Evolutionary conservation across 352 stramenopile species (phyloP), one percentile per base, ranked within the genome.

Genomic region (Phytopythium vexans): DNA sequence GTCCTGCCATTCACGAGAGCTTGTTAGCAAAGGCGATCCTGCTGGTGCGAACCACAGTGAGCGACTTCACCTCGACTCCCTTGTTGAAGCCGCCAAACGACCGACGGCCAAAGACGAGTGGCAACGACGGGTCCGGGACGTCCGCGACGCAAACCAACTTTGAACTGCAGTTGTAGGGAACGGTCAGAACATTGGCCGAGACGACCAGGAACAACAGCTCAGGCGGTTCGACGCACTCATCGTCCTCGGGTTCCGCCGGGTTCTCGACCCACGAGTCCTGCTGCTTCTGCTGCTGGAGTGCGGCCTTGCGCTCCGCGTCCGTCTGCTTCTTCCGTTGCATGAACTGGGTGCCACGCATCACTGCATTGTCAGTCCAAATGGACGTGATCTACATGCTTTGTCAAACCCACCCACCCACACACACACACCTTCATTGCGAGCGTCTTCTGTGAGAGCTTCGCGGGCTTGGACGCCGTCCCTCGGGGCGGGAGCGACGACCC

Each of bases 61-160:
- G 3, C 12, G 43, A 47, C 40, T 31, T 31, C 16, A 78, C 74
- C 64, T 94, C 83, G 10, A 94, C 70, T 34, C 63, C 72, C 43
- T 87, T 89, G 64, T 94, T 94, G 63, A 92, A 94, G 41, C 77
- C 76, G 6, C 75, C 75, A 53, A 92, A 94, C 32, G 83, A 94
- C 40, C 83, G 73, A 35, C 81, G 83, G 1, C 79, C 81, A 41
- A 92, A 88, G n/a, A 90, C 58, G 37, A 81, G 65, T n/a, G 75
- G 68, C 34, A 94, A 54, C 27, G 83, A 92, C 50, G 83, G 81
- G 52, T 94, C 83, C 4, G 77, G 58, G 5, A 92, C 77, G 44
- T 94, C 83, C 8, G 54, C 62, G 8, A 58, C 58, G 52, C 76
- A 89, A 7, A 89, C 50, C 45, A 89, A 62, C 48, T 49, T 68